phyloP scores from a whole-genome alignment of 2,329 filamentous ascomycete genomes.

The Penicillium sp. region DNA sequence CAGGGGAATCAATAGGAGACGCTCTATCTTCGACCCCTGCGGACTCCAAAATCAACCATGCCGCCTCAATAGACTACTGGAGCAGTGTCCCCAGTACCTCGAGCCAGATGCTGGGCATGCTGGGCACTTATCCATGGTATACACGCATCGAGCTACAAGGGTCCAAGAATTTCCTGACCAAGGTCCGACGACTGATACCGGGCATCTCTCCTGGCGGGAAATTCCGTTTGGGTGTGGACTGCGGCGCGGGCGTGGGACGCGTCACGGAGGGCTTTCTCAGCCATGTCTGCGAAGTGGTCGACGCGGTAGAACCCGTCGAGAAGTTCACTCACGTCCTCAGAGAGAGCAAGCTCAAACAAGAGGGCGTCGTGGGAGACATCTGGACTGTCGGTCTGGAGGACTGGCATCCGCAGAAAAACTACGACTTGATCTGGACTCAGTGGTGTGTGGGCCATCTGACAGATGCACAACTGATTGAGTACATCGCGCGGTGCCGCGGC shows the following conservation, averaged over 20 bases:
- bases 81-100: constrained; percentile 34
- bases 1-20: neutral
- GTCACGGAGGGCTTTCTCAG: constrained; percentile 76
- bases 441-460: constrained; percentile 86
- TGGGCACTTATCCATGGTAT: constrained; percentile 69
- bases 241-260: constrained; percentile 72
- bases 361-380: constrained; percentile 59
- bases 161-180: constrained; percentile 66
- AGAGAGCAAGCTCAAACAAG: constrained; percentile 33
- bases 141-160: constrained; percentile 69
- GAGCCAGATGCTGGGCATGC: constrained; percentile 61
- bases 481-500: constrained; percentile 59
- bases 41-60: constrained; percentile 33
- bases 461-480: constrained; percentile 67
- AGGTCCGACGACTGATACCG: constrained; percentile 51
- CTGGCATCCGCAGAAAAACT: constrained; percentile 59
- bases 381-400: constrained; percentile 71
- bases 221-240: constrained; percentile 51
- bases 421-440: constrained; percentile 84
- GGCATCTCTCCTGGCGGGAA: constrained; percentile 12
- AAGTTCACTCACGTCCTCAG: constrained; percentile 70
- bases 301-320: constrained; percentile 78
- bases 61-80: constrained; percentile 42
- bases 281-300: constrained; percentile 66
- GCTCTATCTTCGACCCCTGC: neutral